These are phyloP conservation scores for Oidium heveae DNA, from an alignment of 2,329 filamentous ascomycete species.

Conservation along the genomic window DNA sequence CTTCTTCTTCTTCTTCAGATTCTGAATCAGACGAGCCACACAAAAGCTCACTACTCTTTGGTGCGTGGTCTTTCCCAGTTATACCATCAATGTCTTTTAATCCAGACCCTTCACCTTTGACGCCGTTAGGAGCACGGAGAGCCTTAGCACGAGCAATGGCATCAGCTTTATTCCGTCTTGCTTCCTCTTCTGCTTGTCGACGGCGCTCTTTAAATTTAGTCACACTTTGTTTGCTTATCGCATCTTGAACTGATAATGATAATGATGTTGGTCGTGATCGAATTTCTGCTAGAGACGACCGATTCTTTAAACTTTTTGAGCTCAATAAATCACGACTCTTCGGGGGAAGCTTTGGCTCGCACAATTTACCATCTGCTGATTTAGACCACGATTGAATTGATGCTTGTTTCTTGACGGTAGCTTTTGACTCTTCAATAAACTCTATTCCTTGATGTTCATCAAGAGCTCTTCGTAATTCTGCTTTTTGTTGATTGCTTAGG, in stretches of 20 bases:
- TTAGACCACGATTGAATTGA: constrained; percentile 37
- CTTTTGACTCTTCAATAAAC: constrained; percentile 23
- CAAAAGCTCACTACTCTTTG: constrained; percentile 67
- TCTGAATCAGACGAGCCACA: constrained; percentile 51
- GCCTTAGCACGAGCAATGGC: constrained; percentile 45
- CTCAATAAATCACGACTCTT: constrained; percentile 1
- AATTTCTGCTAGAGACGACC: constrained; percentile 4
- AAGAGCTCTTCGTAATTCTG: constrained; percentile 44
- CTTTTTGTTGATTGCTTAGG: constrained; percentile 57
- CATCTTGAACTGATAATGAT: background rate
- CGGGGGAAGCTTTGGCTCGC: constrained; percentile 10
- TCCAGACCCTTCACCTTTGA: constrained; percentile 56
- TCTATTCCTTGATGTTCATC: constrained; percentile 31
- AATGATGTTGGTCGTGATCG: constrained; percentile 4
- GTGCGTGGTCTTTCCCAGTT: constrained; percentile 52
- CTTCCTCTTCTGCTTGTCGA: constrained; percentile 49
- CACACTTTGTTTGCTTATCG: background rate
- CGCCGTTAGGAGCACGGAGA: constrained; percentile 26
- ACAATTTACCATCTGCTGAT: constrained; percentile 17
- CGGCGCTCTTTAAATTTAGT: constrained; percentile 25
- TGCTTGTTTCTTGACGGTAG: constrained; percentile 27
- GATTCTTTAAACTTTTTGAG: background rate
- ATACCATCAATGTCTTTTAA: constrained; percentile 45
- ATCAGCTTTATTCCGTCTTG: constrained; percentile 39
- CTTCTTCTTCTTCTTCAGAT: constrained; percentile 48